These are phyloP conservation scores for Astrothelium subdiscretum DNA, from an alignment of 495 filamentous ascomycete genomes.

Conservation along the genomic window DNA sequence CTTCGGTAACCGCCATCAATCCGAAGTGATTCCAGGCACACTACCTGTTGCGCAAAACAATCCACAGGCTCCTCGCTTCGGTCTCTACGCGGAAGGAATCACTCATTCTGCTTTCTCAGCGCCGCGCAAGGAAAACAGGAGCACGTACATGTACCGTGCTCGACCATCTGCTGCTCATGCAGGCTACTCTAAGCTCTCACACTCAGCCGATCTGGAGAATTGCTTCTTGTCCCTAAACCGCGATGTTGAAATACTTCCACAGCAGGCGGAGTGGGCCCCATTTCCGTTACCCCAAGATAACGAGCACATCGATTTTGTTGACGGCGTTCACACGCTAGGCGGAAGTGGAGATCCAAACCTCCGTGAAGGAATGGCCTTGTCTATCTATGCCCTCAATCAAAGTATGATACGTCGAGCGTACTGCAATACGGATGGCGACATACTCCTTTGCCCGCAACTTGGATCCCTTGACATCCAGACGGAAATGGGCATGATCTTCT, in stretches of 20 bases:
- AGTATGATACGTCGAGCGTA: constrained; percentile 13
- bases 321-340: constrained; percentile 6
- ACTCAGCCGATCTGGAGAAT: neutral
- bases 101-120: constrained; percentile 8
- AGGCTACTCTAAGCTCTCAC: neutral
- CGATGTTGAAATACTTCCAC: constrained; percentile 6
- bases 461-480: constrained; percentile 17
- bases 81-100: constrained; percentile 12
- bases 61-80: constrained; percentile 8
- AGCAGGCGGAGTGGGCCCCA: constrained; percentile 12
- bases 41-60: constrained; percentile 8
- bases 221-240: neutral
- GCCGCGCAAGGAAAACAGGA: constrained; percentile 4
- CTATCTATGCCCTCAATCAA: constrained; percentile 6
- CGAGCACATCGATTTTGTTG: constrained; percentile 5
- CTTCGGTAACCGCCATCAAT: constrained; percentile 6
- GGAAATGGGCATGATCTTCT: constrained; percentile 14
- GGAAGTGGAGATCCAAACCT: constrained; percentile 10
- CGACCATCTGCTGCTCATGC: constrained; percentile 10
- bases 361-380: constrained; percentile 9
- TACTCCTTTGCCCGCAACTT: constrained; percentile 17
- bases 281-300: constrained; percentile 4
- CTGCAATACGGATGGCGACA: constrained; percentile 18
- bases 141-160: constrained; percentile 13
- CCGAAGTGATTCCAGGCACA: constrained; percentile 10